Conservation (phyloP, 495 filamentous ascomycete genomes). For the Xanthoparmelia taractica region DNA sequence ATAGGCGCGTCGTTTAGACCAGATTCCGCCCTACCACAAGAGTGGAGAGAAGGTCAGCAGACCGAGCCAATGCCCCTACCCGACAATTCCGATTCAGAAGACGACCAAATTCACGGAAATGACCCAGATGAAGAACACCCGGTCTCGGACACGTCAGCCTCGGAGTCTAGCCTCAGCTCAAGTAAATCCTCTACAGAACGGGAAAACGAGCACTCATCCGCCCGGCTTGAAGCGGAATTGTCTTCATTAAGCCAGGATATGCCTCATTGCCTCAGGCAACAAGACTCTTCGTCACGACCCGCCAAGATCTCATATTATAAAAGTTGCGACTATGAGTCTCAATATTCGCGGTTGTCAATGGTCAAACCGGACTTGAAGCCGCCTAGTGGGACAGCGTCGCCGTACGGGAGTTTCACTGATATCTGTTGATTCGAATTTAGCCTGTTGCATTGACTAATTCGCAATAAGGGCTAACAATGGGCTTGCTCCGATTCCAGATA, state of each 20-base stretch:
- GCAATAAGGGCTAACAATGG: background rate
- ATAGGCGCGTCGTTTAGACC: background rate
- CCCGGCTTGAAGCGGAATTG: background rate
- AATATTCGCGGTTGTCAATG: background rate
- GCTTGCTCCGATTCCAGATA: background rate
- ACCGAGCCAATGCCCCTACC: background rate
- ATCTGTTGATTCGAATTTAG: slow-evolving; percentile 8
- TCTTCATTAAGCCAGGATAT: background rate
- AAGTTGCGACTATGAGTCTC: slow-evolving; percentile 1
- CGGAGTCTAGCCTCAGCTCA: slow-evolving; percentile 1
- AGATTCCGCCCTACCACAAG: slow-evolving; percentile 1
- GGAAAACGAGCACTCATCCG: slow-evolving; percentile 1
- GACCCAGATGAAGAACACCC: slow-evolving; percentile 1
- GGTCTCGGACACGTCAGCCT: slow-evolving; percentile 2
- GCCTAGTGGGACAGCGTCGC: slow-evolving; percentile 5
- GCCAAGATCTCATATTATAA: background rate
- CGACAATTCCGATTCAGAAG: background rate
- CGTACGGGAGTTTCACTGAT: slow-evolving; percentile 9
- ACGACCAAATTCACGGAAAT: background rate
- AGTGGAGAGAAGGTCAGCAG: background rate
- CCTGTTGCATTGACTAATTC: slow-evolving; percentile 3
- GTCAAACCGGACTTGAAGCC: slow-evolving; percentile 2
- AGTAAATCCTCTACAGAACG: slow-evolving; percentile 1
- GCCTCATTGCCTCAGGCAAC: slow-evolving; percentile 3
- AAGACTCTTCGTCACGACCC: background rate